Conservation (phyloP, 2,329 filamentous ascomycete genomes). For the Botryotinia globosa region DNA sequence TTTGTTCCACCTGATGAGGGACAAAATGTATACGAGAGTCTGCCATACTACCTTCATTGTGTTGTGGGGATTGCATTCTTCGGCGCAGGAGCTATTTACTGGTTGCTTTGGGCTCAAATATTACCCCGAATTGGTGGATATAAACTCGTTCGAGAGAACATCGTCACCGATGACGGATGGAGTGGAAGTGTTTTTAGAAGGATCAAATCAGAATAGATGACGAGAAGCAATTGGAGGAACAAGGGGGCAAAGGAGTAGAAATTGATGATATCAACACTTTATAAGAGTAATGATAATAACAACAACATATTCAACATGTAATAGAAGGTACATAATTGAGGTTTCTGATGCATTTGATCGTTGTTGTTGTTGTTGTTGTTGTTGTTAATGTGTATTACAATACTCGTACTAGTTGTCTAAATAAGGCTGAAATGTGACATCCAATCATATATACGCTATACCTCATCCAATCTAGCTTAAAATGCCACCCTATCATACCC, state of each 20-base stretch:
- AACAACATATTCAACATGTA: neutral
- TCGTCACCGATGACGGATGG: slow-evolving; percentile 62
- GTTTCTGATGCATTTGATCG: neutral
- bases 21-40: slow-evolving; percentile 51
- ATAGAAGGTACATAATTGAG: neutral
- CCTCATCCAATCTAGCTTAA: slow-evolving; percentile 3
- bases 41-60: slow-evolving; percentile 59
- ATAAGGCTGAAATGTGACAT: neutral
- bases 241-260: neutral
- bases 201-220: slow-evolving; percentile 7
- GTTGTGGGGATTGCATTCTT: slow-evolving; percentile 56
- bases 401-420: neutral
- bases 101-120: slow-evolving; percentile 54
- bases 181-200: slow-evolving; percentile 32
- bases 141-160: slow-evolving; percentile 53
- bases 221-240: too few relatives aligned
- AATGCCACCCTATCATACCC: neutral
- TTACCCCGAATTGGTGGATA: slow-evolving; percentile 53
- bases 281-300: neutral
- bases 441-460: neutral
- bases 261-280: neutral
- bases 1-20: slow-evolving; percentile 53
- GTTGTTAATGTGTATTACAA: too few relatives aligned
- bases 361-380: neutral
- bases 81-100: slow-evolving; percentile 53